Conservation (phyloP, 2,329 filamentous ascomycete genomes). For the Dothidotthia symphoricarpi region DNA sequence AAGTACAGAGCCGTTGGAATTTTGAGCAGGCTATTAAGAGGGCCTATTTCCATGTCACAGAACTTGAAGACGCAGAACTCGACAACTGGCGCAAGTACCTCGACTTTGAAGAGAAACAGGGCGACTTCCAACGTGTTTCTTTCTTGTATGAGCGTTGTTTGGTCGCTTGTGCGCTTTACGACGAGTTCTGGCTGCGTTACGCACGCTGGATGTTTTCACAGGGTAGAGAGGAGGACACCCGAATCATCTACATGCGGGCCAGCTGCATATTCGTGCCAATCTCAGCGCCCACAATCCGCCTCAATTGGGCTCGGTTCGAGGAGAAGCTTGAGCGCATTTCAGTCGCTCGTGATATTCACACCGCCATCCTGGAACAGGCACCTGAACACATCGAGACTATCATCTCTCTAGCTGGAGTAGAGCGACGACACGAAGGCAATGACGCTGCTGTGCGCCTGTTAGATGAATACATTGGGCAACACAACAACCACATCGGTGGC, state of each 20-base stretch:
- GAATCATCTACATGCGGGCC: conserved; percentile 87
- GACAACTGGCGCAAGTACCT: conserved; percentile 94
- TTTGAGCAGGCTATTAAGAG: conserved; percentile 94
- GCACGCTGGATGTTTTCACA: conserved; percentile 81
- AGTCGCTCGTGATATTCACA: conserved; percentile 80
- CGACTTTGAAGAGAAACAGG: conserved; percentile 89
- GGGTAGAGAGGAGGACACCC: conserved; percentile 82
- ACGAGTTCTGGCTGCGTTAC: conserved; percentile 98
- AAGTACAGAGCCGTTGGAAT: conserved; percentile 90
- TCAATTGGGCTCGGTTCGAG: conserved; percentile 94
- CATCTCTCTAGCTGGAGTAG: conserved; percentile 80
- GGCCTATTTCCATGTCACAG: conserved; percentile 94
- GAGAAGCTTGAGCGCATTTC: conserved; percentile 76
- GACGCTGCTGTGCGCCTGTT: conserved; percentile 83
- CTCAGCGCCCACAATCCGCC: conserved; percentile 74
- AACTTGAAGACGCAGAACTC: conserved; percentile 81
- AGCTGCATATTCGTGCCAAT: conserved; percentile 83
- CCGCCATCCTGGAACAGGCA: conserved; percentile 71
- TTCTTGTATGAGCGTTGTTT: conserved; percentile 93
- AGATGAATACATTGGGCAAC: conserved; percentile 71
- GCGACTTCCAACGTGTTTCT: conserved; percentile 69
- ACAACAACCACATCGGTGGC: conserved; percentile 78
- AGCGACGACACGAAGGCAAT: conserved; percentile 77
- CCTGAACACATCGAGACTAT: conserved; percentile 86
- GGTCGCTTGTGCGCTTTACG: conserved; percentile 89